Evolutionary conservation across 805 yeast species (phyloP), one percentile per base, ranked within the genome.

Genomic region (Spathaspora sp.): DNA sequence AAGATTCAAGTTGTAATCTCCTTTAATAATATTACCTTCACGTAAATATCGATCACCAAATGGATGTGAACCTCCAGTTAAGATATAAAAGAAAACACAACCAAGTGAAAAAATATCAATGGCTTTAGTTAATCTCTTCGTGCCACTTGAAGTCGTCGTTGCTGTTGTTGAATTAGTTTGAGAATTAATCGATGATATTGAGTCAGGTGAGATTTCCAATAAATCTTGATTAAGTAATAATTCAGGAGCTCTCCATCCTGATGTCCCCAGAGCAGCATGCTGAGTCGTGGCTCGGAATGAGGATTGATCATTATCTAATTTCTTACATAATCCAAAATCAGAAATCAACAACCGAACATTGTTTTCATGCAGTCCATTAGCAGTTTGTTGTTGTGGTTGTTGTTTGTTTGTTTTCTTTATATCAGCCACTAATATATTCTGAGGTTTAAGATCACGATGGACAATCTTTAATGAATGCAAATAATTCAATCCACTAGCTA

Each of bases 231-330:
- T 63, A 20, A 79, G 65, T 38, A 89, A 68, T 32, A 89, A 67
- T 61, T 94, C 99, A 0, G 99, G 99, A 0, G 99, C 98, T 59
- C 97, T 80, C 99, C 99, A 94, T 2, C 99, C 99, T 3, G 94
- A 82, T 0, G 99, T 94, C 1, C 99, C 99, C 54, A 70, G 70
- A 0, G 97, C 96, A 17, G 96, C 96, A 60, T 90, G 85, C 32
- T 89, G 91, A 0, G 94, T 86, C 0, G 97, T 93, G 0, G 97
- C 96, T 55, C 93, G 79, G 67, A 93, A 93, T 1, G 97, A 89
- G 1, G 96, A 87, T 67, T 94, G 97, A 59, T 91, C 98, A 14
- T 85, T 82, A 55, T 94, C 99, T 48, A 94, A 72, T 62, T 87
- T 88, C 64, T 93, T 92, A 65, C 99, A 94, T 8, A 94, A 78